Evolutionary conservation across 768 basidiomycete species (phyloP).

Genomic region (Leccinum arenicola): DNA sequence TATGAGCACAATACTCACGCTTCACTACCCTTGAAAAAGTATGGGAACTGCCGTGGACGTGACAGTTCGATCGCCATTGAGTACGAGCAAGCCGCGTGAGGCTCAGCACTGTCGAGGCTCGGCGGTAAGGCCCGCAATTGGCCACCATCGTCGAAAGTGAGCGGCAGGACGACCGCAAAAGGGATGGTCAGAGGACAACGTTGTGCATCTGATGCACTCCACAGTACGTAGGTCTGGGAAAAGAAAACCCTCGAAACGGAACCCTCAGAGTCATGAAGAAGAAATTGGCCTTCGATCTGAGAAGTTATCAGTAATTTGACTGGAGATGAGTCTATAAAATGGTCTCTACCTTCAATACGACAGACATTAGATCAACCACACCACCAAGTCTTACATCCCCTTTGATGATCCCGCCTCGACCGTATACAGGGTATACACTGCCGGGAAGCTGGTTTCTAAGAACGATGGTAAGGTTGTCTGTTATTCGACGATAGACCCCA

Average conservation of each 20-base stretch:
- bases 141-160: slow-evolving; percentile 39
- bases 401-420: slow-evolving; percentile 18
- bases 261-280: slow-evolving; percentile 12
- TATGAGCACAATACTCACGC: slow-evolving; percentile 33
- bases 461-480: slow-evolving; percentile 23
- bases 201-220: slow-evolving; percentile 12
- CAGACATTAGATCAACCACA: slow-evolving; percentile 12
- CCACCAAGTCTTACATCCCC: slow-evolving; percentile 23
- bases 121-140: slow-evolving; percentile 45
- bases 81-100: slow-evolving; percentile 42
- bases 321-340: neutral
- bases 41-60: slow-evolving; percentile 37
- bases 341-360: slow-evolving; percentile 23
- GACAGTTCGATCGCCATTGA: slow-evolving; percentile 42
- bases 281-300: slow-evolving; percentile 27
- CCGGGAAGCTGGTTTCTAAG: slow-evolving; percentile 25
- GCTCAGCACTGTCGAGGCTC: slow-evolving; percentile 32
- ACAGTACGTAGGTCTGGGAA: slow-evolving; percentile 19
- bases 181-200: slow-evolving; percentile 36
- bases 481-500: slow-evolving; percentile 30
- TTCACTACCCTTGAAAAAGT: slow-evolving; percentile 46
- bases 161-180: slow-evolving; percentile 46
- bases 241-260: slow-evolving; percentile 17
- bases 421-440: slow-evolving; percentile 20
- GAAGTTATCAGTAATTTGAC: neutral